These are phyloP conservation scores for Xylariaceae sp. DNA, from an alignment of 2,329 filamentous ascomycete species.

Conservation along the genomic window DNA sequence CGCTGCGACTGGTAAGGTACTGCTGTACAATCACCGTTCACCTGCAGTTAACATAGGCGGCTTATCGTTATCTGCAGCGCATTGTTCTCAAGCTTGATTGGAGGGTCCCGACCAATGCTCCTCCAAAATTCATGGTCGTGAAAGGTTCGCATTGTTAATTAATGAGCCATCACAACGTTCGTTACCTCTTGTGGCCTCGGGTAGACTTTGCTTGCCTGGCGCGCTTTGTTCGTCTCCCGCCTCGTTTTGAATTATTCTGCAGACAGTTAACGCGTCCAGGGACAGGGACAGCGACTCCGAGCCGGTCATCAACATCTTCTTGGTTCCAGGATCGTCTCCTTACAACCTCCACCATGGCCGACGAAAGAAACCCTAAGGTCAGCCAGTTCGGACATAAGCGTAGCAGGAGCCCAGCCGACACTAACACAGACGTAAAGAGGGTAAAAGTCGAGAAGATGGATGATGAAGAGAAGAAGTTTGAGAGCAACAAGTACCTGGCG, in stretches of 20 bases:
- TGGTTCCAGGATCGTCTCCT: neutral
- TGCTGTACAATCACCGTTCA: no score
- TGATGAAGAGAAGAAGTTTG: conserved; percentile 28
- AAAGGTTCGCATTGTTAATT: no score
- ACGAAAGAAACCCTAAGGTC: conserved; percentile 16
- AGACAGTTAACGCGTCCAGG: neutral
- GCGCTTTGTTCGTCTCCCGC: neutral
- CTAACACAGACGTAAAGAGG: conserved; percentile 25
- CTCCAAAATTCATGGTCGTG: neutral
- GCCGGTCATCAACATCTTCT: neutral
- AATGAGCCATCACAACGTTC: neutral
- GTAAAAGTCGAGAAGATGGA: conserved; percentile 25
- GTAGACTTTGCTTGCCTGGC: neutral
- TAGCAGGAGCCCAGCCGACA: conserved; percentile 20
- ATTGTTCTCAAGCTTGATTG: neutral
- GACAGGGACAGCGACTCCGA: neutral
- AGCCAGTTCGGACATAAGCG: conserved; percentile 24
- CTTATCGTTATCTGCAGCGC: neutral
- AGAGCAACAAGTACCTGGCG: conserved; percentile 80
- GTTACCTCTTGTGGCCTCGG: neutral
- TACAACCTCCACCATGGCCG: conserved; percentile 14
- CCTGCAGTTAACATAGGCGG: no score
- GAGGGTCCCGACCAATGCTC: neutral
- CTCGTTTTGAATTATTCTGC: neutral
- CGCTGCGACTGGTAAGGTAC: no score